Conservation (phyloP, 306 rosid species). For the Corylus americana region DNA sequence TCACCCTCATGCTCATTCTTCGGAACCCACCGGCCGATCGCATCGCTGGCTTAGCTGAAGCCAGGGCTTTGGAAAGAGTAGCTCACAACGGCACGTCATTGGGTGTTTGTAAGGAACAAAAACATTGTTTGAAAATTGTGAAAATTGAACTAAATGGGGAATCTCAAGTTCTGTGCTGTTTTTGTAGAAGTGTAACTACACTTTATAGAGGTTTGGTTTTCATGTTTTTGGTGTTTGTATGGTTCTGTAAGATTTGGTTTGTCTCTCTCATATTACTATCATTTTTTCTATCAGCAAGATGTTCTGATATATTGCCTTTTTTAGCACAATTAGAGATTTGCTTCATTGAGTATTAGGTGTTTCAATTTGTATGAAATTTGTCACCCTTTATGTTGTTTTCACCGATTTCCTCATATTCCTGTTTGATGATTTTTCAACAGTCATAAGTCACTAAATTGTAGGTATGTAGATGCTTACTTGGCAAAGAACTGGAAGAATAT, state of each 20-base stretch:
- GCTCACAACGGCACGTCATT: conserved; percentile 10
- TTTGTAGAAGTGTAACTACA: neutral
- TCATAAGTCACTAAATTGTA: neutral
- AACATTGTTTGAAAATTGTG: neutral
- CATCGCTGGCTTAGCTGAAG: conserved; percentile 28
- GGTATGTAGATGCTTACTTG: too few relatives aligned
- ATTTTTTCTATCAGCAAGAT: too few relatives aligned
- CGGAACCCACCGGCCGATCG: conserved; percentile 28
- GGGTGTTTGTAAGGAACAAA: conserved; percentile 20
- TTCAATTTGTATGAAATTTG: neutral
- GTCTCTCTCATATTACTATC: too few relatives aligned
- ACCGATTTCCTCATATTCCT: neutral
- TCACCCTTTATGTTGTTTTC: neutral
- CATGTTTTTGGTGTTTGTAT: too few relatives aligned
- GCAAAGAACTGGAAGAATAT: too few relatives aligned
- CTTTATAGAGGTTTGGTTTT: too few relatives aligned
- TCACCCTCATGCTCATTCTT: conserved; percentile 29
- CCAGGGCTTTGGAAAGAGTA: conserved; percentile 26
- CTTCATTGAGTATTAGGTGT: neutral
- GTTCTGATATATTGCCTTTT: neutral
- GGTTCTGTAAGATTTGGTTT: too few relatives aligned
- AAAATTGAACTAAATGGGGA: too few relatives aligned
- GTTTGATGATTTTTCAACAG: neutral
- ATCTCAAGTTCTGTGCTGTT: neutral
- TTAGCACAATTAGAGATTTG: neutral